These are phyloP conservation scores for Fusarium odoratissimum DNA, from an alignment of 2,329 filamentous ascomycete genomes.

Conservation along the genomic window DNA sequence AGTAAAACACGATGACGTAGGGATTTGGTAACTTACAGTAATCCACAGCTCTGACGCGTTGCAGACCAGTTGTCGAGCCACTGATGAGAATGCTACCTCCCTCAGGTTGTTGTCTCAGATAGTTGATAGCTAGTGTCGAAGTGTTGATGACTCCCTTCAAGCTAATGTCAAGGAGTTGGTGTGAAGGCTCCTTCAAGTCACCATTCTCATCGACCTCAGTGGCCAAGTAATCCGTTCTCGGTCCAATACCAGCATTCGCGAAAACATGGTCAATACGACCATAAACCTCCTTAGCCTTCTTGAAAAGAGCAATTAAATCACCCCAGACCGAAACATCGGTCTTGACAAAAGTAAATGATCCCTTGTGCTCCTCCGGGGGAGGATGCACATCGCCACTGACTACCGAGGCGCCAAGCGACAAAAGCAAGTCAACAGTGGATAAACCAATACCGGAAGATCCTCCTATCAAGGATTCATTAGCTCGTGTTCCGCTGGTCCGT, in stretches of 20 bases:
- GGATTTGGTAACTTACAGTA: conserved; percentile 54
- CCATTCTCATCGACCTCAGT: conserved; percentile 62
- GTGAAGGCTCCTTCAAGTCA: conserved; percentile 58
- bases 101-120: conserved; percentile 59
- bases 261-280: conserved; percentile 84
- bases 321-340: conserved; percentile 63
- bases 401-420: conserved; percentile 65
- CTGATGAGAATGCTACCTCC: conserved; percentile 67
- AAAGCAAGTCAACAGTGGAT: conserved; percentile 63
- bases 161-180: conserved; percentile 60
- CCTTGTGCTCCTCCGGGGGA: conserved; percentile 43
- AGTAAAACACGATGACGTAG: neutral
- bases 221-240: conserved; percentile 59
- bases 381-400: conserved; percentile 65
- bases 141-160: conserved; percentile 63
- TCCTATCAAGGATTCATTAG: conserved; percentile 48
- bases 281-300: conserved; percentile 65
- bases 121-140: conserved; percentile 59
- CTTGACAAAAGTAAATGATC: conserved; percentile 51
- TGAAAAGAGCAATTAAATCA: conserved; percentile 63
- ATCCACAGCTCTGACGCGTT: conserved; percentile 62
- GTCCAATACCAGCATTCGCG: conserved; percentile 69
- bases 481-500: neutral
- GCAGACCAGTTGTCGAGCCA: conserved; percentile 62
- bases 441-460: conserved; percentile 71